A percentile compares a stretch with the other conserved stretches of the same genome.
phyloP scores from a whole-genome alignment of 495 filamentous ascomycete species.

The Platismatia glauca region DNA sequence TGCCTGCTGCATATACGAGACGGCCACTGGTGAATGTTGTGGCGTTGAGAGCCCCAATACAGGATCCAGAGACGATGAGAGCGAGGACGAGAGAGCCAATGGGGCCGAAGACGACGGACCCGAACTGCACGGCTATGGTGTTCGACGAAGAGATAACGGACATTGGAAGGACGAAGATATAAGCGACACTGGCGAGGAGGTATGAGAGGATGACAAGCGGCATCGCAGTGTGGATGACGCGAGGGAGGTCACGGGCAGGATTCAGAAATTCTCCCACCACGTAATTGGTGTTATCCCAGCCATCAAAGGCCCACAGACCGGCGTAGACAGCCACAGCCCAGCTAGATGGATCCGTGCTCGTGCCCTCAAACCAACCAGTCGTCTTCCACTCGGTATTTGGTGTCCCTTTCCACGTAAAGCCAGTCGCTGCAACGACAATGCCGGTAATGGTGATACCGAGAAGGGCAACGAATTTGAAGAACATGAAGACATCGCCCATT shows the following conservation, averaged over 20 bases:
- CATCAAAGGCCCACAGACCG: slow-evolving; percentile 95
- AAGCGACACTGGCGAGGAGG: slow-evolving; percentile 80
- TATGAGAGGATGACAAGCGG: slow-evolving; percentile 87
- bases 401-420: slow-evolving; percentile 62
- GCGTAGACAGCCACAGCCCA: slow-evolving; percentile 93
- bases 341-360: slow-evolving; percentile 63
- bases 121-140: slow-evolving; percentile 91
- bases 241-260: slow-evolving; percentile 79
- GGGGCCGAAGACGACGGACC: slow-evolving; percentile 78
- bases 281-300: slow-evolving; percentile 99
- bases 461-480: slow-evolving; percentile 88
- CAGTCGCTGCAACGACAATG: slow-evolving; percentile 82
- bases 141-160: slow-evolving; percentile 71
- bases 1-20: slow-evolving; percentile 87
- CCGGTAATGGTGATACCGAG: slow-evolving; percentile 81
- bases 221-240: slow-evolving; percentile 95
- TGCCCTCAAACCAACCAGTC: slow-evolving; percentile 80
- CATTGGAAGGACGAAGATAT: slow-evolving; percentile 89
- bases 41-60: slow-evolving; percentile 87
- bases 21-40: slow-evolving; percentile 90
- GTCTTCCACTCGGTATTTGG: slow-evolving; percentile 84
- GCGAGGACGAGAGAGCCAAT: slow-evolving; percentile 77
- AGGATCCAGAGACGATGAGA: slow-evolving; percentile 78
- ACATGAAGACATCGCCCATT: slow-evolving; percentile 85
- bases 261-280: slow-evolving; percentile 94